phyloP scores from a whole-genome alignment of 495 filamentous ascomycete genomes.

The Alectoria sarmentosa region DNA sequence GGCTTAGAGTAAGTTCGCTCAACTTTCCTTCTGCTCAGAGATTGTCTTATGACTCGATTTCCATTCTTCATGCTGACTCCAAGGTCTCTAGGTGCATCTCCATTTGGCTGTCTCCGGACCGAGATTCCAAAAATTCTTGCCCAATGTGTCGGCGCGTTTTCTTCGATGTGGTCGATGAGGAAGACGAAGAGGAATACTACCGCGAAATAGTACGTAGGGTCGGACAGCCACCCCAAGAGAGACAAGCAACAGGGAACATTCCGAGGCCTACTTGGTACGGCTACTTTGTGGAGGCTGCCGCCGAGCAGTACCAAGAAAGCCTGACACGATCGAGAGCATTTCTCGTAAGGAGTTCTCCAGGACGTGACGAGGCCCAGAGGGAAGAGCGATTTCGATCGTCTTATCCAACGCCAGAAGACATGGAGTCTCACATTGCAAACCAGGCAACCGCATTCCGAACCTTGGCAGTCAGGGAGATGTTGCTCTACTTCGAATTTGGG shows the following conservation, averaged over 20 bases:
- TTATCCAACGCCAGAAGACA: not conserved
- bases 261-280: not conserved
- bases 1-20: not conserved
- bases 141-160: not conserved
- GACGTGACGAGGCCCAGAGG: not conserved
- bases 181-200: not conserved
- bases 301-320: constrained; percentile 4
- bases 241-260: not conserved
- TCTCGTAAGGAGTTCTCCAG: not conserved
- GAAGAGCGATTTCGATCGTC: too few relatives aligned
- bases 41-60: not conserved
- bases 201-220: not conserved
- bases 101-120: not conserved
- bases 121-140: not conserved
- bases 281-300: constrained; percentile 1
- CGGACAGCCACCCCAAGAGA: not conserved
- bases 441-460: not conserved
- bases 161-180: not conserved
- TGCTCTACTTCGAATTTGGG: not conserved
- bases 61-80: not conserved
- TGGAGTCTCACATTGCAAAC: not conserved
- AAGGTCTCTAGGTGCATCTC: not conserved
- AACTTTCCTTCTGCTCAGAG: not conserved
- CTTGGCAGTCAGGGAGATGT: not conserved
- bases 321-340: not conserved